Percentiles rank a stretch among this genome's conserved stretches.
Evolutionary conservation across 148 eudicot species (phyloP).

Genomic region (Rhododendron mucronatum): DNA sequence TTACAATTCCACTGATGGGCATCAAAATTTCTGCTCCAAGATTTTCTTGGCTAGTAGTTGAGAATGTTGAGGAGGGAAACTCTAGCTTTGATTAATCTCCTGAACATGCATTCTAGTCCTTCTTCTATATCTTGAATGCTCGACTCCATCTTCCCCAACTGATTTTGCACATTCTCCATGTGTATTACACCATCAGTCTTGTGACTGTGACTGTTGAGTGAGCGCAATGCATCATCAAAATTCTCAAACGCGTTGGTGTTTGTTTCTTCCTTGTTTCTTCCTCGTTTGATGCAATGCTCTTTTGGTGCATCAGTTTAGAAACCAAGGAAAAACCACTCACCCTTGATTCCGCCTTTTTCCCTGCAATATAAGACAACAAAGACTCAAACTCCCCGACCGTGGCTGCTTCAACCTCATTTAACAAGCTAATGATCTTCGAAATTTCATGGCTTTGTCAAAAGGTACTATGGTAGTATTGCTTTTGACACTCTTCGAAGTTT

Average conservation of each 20-base stretch:
- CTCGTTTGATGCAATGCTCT: neutral
- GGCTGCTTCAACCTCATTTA: conserved; percentile 20
- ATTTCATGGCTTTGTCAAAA: neutral
- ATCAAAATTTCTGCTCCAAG: neutral
- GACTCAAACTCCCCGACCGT: conserved; percentile 14
- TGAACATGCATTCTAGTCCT: conserved; percentile 36
- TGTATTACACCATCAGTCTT: conserved; percentile 4
- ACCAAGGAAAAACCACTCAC: neutral
- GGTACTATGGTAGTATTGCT: neutral
- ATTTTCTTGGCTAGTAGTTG: conserved; percentile 16
- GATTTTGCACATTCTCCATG: conserved; percentile 10
- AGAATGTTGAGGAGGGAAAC: conserved; percentile 41
- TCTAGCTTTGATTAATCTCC: conserved; percentile 43
- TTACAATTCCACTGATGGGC: neutral
- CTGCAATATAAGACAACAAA: neutral
- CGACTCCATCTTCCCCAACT: conserved; percentile 15
- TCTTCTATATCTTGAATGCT: conserved; percentile 33
- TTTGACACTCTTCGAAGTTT: neutral
- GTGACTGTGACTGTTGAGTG: conserved; percentile 8
- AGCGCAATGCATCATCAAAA: conserved; percentile 25
- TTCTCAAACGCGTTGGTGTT: conserved; percentile 18
- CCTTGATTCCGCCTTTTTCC: neutral
- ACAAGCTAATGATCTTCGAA: neutral
- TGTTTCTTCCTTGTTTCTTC: neutral
- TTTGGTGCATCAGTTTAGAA: neutral